These are phyloP conservation scores for Pistacia atlantica DNA, from an alignment of 345 rosid genomes.

Conservation along the genomic window DNA sequence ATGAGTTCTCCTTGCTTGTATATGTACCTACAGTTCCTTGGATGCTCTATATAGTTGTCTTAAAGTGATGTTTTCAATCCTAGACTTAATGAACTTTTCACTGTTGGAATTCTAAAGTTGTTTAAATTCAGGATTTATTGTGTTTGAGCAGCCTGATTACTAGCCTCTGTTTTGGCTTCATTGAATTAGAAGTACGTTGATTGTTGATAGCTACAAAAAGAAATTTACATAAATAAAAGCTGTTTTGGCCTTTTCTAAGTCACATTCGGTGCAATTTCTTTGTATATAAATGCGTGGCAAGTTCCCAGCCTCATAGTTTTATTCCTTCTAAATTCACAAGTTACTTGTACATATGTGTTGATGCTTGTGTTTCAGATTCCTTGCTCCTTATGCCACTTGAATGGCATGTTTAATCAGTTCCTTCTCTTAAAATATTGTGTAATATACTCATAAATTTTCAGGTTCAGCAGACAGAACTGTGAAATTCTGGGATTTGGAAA, in stretches of 20 bases:
- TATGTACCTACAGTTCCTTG: neutral
- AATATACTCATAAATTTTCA: constrained; percentile 42
- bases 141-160: neutral
- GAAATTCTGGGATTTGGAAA: constrained; percentile 99
- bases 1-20: neutral
- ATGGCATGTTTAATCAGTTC: constrained; percentile 6
- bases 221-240: neutral
- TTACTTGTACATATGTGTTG: constrained; percentile 9
- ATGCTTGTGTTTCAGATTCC: neutral
- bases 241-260: neutral
- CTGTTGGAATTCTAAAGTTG: neutral
- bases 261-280: constrained; percentile 1
- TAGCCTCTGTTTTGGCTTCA: neutral
- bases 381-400: neutral
- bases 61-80: neutral
- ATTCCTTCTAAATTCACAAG: constrained; percentile 1
- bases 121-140: neutral
- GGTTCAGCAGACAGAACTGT: constrained; percentile 98
- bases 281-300: neutral
- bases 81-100: neutral
- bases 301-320: constrained; percentile 1
- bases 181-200: neutral
- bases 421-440: neutral
- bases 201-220: constrained; percentile 6
- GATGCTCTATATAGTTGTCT: neutral